Evolutionary conservation across 2,329 filamentous ascomycete species (phyloP), one percentile per base, ranked within the genome.

Genomic region (Fusarium anthophilum): DNA sequence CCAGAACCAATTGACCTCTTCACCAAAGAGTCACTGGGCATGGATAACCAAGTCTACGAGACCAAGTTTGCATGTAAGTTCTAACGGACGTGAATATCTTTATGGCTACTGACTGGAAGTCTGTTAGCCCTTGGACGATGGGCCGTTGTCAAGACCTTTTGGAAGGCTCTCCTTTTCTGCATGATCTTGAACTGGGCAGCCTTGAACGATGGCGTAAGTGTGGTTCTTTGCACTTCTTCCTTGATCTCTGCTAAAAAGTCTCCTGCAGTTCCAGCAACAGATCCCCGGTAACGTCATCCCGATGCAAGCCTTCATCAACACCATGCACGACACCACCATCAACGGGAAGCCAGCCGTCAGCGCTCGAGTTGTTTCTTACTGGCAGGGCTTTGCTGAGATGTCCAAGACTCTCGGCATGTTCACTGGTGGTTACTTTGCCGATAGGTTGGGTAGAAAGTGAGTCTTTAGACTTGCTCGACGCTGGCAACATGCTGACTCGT

Each of bases 341-440:
- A 44, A 69, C 7, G 62, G 66, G 35, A 45, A 69, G 32, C 66
- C 66, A 8, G 41, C 62, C 15, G 64, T 69, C 30, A 69, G 62
- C 47, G 66, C 66, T 32, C 56, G 57, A n/a, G 62, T 66, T n/a
- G 45, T 69, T 13, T 69, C 66, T 8, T 69, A 66, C 35, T 69
- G 66, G 66, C 66, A 69, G 28, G 66, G 66, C 1, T 69, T 69
- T 43, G 66, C 66, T 22, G 62, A 69, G 28, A 69, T 69, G 62
- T 69, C 66, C 28, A 69, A 69, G 28, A 66, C 66, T 13, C 39
- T 59, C 8, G 56, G 51, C 10, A 54, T 54, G 35, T 54, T 54
- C 11, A 54, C 51, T 28, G 35, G 51, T n/a, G 51, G 51, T 38
- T 54, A 28, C 24, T 54, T 54, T 54, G 51, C 51, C 4, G 51